phyloP scores from a whole-genome alignment of 768 basidiomycete species.

The Panaeolus papilionaceus region DNA sequence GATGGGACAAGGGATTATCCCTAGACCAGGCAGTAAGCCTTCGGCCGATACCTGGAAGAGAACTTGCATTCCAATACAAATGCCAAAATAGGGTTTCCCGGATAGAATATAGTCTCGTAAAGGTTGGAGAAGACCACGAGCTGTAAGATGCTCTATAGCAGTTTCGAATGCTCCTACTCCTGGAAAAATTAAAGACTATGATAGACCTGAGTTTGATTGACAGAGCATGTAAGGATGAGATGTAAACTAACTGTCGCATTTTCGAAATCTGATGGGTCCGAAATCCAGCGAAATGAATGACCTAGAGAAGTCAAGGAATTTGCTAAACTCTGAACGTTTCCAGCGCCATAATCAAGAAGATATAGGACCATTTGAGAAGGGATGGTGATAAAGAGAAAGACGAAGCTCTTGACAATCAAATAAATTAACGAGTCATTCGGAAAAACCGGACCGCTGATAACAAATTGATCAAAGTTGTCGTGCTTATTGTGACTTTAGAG shows the following conservation, averaged over 20 bases:
- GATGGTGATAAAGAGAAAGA: conserved; percentile 20
- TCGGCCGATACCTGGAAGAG: conserved; percentile 90
- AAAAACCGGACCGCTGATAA: conserved; percentile 26
- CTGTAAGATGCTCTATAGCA: conserved; percentile 78
- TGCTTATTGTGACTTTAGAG: conserved; percentile 22
- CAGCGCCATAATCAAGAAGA: conserved; percentile 96
- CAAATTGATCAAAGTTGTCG: conserved; percentile 24
- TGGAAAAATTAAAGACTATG: conserved; percentile 92
- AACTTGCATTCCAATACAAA: conserved; percentile 98
- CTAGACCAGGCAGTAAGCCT: conserved; percentile 77
- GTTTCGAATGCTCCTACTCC: conserved; percentile 95
- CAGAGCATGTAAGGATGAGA: conserved; percentile 17
- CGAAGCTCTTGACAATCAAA: no score
- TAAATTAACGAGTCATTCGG: conserved; percentile 25
- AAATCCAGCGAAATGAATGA: conserved; percentile 89
- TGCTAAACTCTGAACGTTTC: conserved; percentile 92
- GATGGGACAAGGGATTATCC: conserved; percentile 83
- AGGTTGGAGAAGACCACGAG: conserved; percentile 79
- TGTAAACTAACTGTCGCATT: conserved; percentile 81
- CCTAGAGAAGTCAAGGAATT: conserved; percentile 89
- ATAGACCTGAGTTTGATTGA: conserved; percentile 25
- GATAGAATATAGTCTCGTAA: conserved; percentile 83
- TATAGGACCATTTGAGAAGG: conserved; percentile 57
- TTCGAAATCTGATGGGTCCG: conserved; percentile 78
- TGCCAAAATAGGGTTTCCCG: conserved; percentile 94